These are phyloP conservation scores for Scleromitrula shiraiana DNA, from an alignment of 2,329 filamentous ascomycete species.

Conservation along the genomic window DNA sequence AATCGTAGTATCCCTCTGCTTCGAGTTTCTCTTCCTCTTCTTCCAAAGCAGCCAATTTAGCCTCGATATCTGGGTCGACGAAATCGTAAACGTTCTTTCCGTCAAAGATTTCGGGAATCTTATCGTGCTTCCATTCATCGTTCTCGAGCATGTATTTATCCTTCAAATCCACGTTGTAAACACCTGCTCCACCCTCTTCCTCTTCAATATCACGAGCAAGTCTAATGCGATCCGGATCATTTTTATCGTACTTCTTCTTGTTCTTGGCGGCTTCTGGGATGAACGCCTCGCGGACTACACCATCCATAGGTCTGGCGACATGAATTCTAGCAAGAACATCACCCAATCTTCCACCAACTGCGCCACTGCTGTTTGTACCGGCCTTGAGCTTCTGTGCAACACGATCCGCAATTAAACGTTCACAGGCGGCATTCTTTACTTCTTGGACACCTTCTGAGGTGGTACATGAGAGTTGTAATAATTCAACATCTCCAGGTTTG, in stretches of 20 bases:
- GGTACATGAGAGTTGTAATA: slow-evolving; percentile 89
- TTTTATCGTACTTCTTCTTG: slow-evolving; percentile 82
- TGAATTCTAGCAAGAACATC: slow-evolving; percentile 93
- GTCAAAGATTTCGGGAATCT: slow-evolving; percentile 86
- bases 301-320: slow-evolving; percentile 87
- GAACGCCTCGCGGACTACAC: slow-evolving; percentile 68
- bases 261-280: slow-evolving; percentile 80
- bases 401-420: slow-evolving; percentile 83
- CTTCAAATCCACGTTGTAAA: slow-evolving; percentile 89
- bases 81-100: slow-evolving; percentile 98
- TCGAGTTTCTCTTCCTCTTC: slow-evolving; percentile 92
- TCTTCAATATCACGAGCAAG: slow-evolving; percentile 83
- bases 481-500: slow-evolving; percentile 82
- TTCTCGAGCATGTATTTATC: slow-evolving; percentile 82
- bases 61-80: slow-evolving; percentile 92
- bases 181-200: slow-evolving; percentile 88
- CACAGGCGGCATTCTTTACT: slow-evolving; percentile 91
- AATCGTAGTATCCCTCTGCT: slow-evolving; percentile 88
- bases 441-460: slow-evolving; percentile 90
- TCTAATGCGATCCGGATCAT: slow-evolving; percentile 72
- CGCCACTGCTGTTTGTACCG: slow-evolving; percentile 68
- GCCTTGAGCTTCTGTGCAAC: slow-evolving; percentile 96
- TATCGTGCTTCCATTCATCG: slow-evolving; percentile 92
- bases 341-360: slow-evolving; percentile 71
- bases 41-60: slow-evolving; percentile 83